Base-by-base conservation (phyloP, 805 yeast genomes). In the Saturnispora kantuleensis region DNA sequence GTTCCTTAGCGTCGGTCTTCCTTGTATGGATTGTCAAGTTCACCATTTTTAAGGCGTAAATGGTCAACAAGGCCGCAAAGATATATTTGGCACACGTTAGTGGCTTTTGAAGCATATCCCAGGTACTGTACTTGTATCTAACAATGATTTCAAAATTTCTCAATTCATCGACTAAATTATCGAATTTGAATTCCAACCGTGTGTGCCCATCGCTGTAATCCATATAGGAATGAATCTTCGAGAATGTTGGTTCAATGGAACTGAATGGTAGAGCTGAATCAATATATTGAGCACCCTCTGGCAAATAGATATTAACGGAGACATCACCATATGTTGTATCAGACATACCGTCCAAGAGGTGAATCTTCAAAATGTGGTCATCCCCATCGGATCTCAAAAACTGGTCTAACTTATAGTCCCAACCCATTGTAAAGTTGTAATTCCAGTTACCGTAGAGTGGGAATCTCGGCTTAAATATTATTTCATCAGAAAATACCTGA, bases 381-480 rank as follows among this genome's bases (percentile, higher is more conserved):
- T 75, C 79, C 13, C 64, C 65, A 10, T 67, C 66, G 35, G 60
- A 55, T 53, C 65, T 77, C 42, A 84, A 68, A 52, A 72, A 80
- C 38, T 75, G 65, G 12, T 66, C 56, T 35, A 89, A 64, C 16
- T 70, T 66, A 51, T 77, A 74, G 41, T 81, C 76, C 96, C 96
- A 93, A n/a, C 97, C 97, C 53, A 90, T 64, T 17, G 97, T 93
- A 70, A 86, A 93, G 65, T 90, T 87, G 65, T 87, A 90, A 56
- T 80, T 74, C 98, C 98, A 93, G 36, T 89, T 94, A 40, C 98
- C 98, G 64, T 86, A 84, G 6, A 93, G 61, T n/a, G 98, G 98
- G 69, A 70, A 93, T 62, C 98, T 75, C 46, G 97, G 97, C 56
- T 74, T 76, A 51, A 93, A 62, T 31, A 80, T 67, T 39, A 86